phyloP scores from a whole-genome alignment of 192 early-diverging fungal species.

The Borealophlyctis nickersoniae region DNA sequence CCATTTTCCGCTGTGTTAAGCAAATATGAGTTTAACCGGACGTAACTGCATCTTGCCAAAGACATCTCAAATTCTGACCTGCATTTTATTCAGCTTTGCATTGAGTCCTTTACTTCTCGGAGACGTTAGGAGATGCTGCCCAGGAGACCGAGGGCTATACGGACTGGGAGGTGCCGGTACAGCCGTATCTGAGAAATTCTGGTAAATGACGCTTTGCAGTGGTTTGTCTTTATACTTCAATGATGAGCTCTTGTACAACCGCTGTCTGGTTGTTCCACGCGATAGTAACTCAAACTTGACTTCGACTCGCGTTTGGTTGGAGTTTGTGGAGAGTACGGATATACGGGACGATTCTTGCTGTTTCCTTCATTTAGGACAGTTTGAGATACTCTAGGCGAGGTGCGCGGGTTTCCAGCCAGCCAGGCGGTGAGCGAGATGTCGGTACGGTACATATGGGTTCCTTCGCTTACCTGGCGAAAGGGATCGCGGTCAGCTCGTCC shows the following conservation, averaged over 20 bases:
- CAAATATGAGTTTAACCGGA: background rate
- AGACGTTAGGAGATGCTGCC: background rate
- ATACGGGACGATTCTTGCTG: background rate
- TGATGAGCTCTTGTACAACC: too few species aligned
- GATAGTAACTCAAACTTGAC: too few species aligned
- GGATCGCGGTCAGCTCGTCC: background rate
- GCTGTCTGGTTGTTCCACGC: too few species aligned
- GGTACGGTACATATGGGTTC: too few species aligned
- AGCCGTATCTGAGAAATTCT: too few species aligned
- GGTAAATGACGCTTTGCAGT: too few species aligned
- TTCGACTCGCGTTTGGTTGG: too few species aligned
- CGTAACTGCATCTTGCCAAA: background rate
- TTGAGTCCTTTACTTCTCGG: background rate
- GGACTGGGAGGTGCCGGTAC: background rate
- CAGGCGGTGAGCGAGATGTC: too few species aligned
- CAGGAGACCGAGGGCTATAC: background rate
- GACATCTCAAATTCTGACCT: background rate
- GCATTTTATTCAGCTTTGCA: background rate
- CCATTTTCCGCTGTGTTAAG: background rate
- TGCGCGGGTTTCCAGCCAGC: too few species aligned
- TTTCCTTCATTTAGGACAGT: background rate
- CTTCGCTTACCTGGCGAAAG: background rate
- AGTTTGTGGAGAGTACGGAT: background rate
- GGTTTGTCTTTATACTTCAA: too few species aligned
- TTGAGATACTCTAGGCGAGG: background rate